Evolutionary conservation across 1,284 basidiomycete genomes (phyloP), one percentile per base, ranked within the genome.

Genomic region (Leccinum pallidistipes): DNA sequence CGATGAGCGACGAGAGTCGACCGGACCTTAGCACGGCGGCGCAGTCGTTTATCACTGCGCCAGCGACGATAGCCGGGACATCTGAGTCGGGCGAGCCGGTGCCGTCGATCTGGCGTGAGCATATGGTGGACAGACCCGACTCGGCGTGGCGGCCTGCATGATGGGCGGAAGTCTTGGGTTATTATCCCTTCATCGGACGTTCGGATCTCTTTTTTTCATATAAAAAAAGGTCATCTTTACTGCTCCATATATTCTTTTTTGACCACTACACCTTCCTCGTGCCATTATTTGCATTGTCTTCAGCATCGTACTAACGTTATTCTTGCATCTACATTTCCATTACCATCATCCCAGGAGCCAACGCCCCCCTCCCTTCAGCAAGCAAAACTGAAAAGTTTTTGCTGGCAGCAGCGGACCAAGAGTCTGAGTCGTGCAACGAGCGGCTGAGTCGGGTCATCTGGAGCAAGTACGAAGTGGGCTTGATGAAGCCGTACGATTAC

Each of bases 401-500:
- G 24, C 24, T 27, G 24, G 97, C 94, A 0, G 96, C 97, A 1
- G 97, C 97, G 0, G 96, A 99, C 76, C 95, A 98, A 72, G 94
- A 93, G 54, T 86, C 91, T 12, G 97, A 96, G 0, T 91, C 95
- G 12, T 83, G 96, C 38, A 93, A 97, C 65, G 94, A 97, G 67
- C 88, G 96, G 1, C 79, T 99, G 45, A 92, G 90, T 62, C 85
- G 92, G 62, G 97, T 98, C 65, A 98, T 98, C 69, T 87, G 92
- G 66, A 95, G 93, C 70, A 98, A 98, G 77, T 98, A 97, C 77
- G 96, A 98, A 72, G 97, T 96, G 1, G 97, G 96, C 0, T 76
- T 99, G 49, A 78, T 98, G 63, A 94, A 94, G 70, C 97, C 96
- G 0, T 98, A 97, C 72, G 96, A 98, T 77, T 97, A 98, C 74